Evolutionary conservation across 1,284 basidiomycete genomes (phyloP), one percentile per base, ranked within the genome.

Genomic region (Naganishia liquefaciens): DNA sequence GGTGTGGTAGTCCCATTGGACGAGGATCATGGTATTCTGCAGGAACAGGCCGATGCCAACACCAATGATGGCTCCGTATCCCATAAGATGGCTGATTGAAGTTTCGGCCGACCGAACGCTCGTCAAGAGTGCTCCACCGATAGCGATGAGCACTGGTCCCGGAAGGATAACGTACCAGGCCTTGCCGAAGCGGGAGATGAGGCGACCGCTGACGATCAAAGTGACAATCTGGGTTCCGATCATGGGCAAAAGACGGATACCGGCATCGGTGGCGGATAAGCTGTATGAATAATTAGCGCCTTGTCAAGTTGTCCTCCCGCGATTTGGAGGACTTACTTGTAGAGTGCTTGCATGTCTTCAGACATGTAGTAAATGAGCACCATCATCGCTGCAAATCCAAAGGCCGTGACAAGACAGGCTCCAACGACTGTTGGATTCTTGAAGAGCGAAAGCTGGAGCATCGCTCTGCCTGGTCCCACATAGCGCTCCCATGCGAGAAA

Each of bases 391-490:
- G 46, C 47, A 47, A 64, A 69, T 3, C 68, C 68, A 39, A 62
- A 65, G 47, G 46, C 28, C 9, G 49, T 54, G 44, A 60, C 40
- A 21, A 60, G 40, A 23, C 46, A 50, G 6, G 57, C 33, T n/a
- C 54, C 49, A 9, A 52, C 50, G 51, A 79, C 74, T 25, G 76
- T 77, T 13, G 77, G 69, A 19, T 77, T 68, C 47, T 68, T 71
- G 54, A 81, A 65, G 25, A 80, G 68, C n/a, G 61, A 53, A n/a
- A 81, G 70, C 33, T 77, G 76, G 60, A 81, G 73, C 75, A 81
- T 80, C 23, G 74, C 73, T 21, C 71, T 69, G n/a, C 79, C 72
- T 0, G 69, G 68, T 3, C 76, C 77, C 47, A 78, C 52, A 66
- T 69, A 80, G 67, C 67, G 72, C 62, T 80, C 78, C 68, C 74